Conservation (phyloP, 2,329 filamentous ascomycete genomes). For the Pseudomassariella vexata region DNA sequence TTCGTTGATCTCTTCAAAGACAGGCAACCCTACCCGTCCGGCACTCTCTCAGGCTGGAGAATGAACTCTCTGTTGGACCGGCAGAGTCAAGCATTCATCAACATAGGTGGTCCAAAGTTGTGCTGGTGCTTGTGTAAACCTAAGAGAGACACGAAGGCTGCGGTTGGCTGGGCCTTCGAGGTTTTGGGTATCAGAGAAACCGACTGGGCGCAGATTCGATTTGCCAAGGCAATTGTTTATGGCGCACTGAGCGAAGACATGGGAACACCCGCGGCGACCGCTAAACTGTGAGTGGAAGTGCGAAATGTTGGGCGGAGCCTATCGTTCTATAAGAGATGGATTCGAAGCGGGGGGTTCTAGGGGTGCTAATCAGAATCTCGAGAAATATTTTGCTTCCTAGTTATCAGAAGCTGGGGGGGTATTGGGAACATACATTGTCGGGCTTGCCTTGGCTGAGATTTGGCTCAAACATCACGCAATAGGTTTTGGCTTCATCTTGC, state of each 20-base stretch:
- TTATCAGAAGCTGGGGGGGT: no score
- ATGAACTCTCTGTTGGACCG: constrained; percentile 17
- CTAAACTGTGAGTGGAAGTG: no score
- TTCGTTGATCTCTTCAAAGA: constrained; percentile 58
- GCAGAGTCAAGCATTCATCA: constrained; percentile 20
- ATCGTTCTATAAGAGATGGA: no score
- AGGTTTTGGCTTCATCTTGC: no score
- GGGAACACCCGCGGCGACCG: no score
- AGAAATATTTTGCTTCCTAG: no score
- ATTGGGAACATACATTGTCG: no score
- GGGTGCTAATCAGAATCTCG: no score
- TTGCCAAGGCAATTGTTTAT: constrained; percentile 14
- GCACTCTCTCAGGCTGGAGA: constrained; percentile 20
- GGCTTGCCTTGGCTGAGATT: no score
- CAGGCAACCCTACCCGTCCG: constrained; percentile 42
- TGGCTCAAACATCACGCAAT: no score
- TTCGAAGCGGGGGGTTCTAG: no score
- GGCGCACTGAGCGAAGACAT: constrained; percentile 8
- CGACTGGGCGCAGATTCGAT: constrained; percentile 16
- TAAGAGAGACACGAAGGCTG: constrained; percentile 15
- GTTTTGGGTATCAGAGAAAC: constrained; percentile 19
- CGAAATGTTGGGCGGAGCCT: no score
- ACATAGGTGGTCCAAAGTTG: constrained; percentile 12
- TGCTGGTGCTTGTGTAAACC: constrained; percentile 22
- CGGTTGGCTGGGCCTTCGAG: constrained; percentile 18